Base-by-base conservation (phyloP, 495 filamentous ascomycete species). In the Podospora fimiseda region DNA sequence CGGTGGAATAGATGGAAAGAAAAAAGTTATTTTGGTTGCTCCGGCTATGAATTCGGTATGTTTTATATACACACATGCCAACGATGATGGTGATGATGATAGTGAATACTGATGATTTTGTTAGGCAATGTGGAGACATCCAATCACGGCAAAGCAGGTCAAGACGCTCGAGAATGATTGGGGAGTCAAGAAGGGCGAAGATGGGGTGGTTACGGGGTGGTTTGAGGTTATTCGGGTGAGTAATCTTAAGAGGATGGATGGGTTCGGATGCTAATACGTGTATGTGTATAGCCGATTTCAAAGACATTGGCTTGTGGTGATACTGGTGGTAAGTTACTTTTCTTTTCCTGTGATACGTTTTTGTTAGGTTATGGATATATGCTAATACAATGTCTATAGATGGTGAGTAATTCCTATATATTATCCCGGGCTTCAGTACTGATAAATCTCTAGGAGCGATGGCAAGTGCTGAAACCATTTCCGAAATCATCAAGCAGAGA, bases 381-480 rank as follows among this genome's bases (percentile, higher is more conserved):
- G 14, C 13, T 42, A 42, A 42, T 9, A 14, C 4, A 9, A n/a
- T n/a, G n/a, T n/a, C n/a, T 11, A 11, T 22, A 13, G 18, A 20
- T 44, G 18, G n/a, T 7, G n/a, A 18, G 44, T 47, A 27, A 15
- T 3, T 4, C 33, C n/a, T 13, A n/a, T n/a, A n/a, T n/a, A n/a
- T n/a, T n/a, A n/a, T n/a, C n/a, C n/a, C n/a, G n/a, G n/a, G n/a
- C n/a, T n/a, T n/a, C 14, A 42, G 42, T 39, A 6, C 50, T 45
- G 22, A 47, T 36, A 33, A 60, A 45, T 13, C 9, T 3, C 43
- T 80, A 66, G 94, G 94, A 69, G 71, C 72, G 13, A 70, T 93
- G 52, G 89, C 90, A 5, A 92, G 88, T 68, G 90, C 89, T n/a
- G 87, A 92, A 64, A 74, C 82, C 19, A 86, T 95, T 63, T 80